phyloP scores from a whole-genome alignment of 768 basidiomycete genomes.

The Rhodosporidiobolus sp. region DNA sequence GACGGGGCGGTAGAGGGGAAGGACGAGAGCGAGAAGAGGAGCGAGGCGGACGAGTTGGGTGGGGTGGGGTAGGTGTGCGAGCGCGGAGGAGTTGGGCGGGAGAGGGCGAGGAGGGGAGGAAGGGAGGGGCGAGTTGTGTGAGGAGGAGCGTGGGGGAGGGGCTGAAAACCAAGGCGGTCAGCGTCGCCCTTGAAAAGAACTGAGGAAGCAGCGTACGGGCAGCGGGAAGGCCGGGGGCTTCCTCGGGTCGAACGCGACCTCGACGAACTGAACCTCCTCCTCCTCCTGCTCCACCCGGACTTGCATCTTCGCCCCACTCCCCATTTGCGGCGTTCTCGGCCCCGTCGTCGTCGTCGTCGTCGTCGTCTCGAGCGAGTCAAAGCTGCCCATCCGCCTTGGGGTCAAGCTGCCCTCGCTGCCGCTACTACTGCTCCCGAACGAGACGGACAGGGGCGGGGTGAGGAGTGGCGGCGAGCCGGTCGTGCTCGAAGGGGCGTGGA shows the following conservation, averaged over 20 bases:
- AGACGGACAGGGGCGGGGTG: neutral
- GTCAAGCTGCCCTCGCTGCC: neutral
- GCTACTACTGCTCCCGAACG: too few species aligned
- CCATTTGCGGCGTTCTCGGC: neutral
- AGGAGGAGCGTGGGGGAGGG: neutral
- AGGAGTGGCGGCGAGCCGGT: neutral
- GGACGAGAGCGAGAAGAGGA: neutral
- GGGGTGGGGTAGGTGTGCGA: neutral
- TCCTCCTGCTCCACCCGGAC: too few species aligned
- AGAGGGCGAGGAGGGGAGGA: too few species aligned
- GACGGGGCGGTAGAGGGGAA: neutral
- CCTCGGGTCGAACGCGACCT: neutral
- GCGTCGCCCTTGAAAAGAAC: too few species aligned
- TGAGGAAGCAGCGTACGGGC: neutral
- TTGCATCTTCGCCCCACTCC: neutral
- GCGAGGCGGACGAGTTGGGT: neutral
- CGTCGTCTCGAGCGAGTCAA: neutral
- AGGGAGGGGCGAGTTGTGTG: too few species aligned
- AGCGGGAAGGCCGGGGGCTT: slow-evolving; percentile 16
- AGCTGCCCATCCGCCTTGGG: neutral
- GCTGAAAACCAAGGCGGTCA: too few species aligned
- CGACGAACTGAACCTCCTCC: neutral
- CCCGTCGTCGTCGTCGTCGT: neutral
- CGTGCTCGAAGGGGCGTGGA: too few species aligned
- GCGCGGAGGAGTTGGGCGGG: too few species aligned